Percentiles rank a stretch among this genome's conserved stretches.
Conservation (phyloP, 352 stramenopile genomes). For the Phytophthora multivora region DNA sequence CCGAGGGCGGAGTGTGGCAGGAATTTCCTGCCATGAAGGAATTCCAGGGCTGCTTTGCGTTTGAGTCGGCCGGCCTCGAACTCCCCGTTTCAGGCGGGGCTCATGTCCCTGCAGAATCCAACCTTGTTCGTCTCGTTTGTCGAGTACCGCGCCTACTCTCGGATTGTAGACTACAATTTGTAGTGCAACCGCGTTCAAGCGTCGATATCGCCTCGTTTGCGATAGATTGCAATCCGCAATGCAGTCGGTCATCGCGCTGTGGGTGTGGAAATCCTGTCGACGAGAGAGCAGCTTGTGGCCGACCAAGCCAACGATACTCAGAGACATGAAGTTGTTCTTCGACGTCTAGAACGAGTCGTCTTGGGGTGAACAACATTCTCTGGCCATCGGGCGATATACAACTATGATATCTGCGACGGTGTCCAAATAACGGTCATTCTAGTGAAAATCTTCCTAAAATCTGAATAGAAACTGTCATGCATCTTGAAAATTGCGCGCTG, state of each 20-base stretch:
- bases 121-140: slow-evolving; percentile 16
- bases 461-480: slow-evolving; percentile 15
- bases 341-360: neutral
- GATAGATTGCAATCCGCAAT: slow-evolving; percentile 9
- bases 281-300: slow-evolving; percentile 1
- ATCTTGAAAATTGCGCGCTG: slow-evolving; percentile 5
- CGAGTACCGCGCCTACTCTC: slow-evolving; percentile 24
- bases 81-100: slow-evolving; percentile 8
- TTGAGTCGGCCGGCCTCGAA: too few species aligned
- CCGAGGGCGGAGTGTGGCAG: too few species aligned
- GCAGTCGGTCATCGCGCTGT: slow-evolving; percentile 1
- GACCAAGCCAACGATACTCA: slow-evolving; percentile 8
- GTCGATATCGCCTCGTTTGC: slow-evolving; percentile 20
- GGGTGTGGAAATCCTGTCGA: slow-evolving; percentile 23
- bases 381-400: neutral
- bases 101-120: slow-evolving; percentile 22
- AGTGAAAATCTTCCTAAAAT: too few species aligned
- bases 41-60: too few species aligned
- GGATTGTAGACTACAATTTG: too few species aligned
- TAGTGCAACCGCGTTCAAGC: slow-evolving; percentile 20
- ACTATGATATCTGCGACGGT: slow-evolving; percentile 13
- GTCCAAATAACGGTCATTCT: slow-evolving; percentile 7
- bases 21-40: too few species aligned
- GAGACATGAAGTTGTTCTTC: slow-evolving; percentile 10
- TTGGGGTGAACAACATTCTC: too few species aligned